Evolutionary conservation across 2,329 filamentous ascomycete genomes (phyloP), one percentile per base, ranked within the genome.

Genomic region (Colletotrichum tanaceti): DNA sequence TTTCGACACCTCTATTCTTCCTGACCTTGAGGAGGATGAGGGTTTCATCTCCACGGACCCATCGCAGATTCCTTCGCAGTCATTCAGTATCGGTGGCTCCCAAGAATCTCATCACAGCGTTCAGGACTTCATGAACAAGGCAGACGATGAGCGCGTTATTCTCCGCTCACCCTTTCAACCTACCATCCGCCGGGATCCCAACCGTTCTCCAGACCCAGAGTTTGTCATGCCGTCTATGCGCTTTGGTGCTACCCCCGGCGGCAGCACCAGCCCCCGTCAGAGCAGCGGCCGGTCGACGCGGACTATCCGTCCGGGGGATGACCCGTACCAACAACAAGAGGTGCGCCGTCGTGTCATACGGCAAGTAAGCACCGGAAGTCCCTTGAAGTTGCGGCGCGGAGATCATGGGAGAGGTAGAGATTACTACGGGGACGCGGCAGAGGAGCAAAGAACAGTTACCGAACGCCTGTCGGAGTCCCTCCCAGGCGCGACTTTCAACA

Each of bases 71-170:
- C 80, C 82, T 16, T 82, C 82, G 1, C 80, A 80, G 50, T 77
- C 77, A 38, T 77, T 78, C 66, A 83, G 81, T 72, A 77, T 83
- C 44, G 78, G 73, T 16, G 75, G 74, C n/a, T 88, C 86, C 0
- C 85, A 88, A 72, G 86, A 88, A 18, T 71, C 68, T 43, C 65
- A 65, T 65, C 78, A 80, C 73, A 87, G 84, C 75, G 83, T 88
- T 70, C 81, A 84, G 63, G 83, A 85, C 73, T 88, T 88, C 66
- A 78, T 82, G 54, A 81, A 79, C 67, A 82, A 81, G 66, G 85
- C 85, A 61, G 85, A 87, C 61, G 86, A 89, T 72, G 85, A 88
- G 54, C 81, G 84, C 64, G 81, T 87, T 41, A 86, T 89, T 58
- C 75, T 87, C 46, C 80, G 85, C 24, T 81, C 85, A 35, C 86